Base-by-base conservation (phyloP, 352 stramenopile species). In the Peronosclerospora sorghi region DNA sequence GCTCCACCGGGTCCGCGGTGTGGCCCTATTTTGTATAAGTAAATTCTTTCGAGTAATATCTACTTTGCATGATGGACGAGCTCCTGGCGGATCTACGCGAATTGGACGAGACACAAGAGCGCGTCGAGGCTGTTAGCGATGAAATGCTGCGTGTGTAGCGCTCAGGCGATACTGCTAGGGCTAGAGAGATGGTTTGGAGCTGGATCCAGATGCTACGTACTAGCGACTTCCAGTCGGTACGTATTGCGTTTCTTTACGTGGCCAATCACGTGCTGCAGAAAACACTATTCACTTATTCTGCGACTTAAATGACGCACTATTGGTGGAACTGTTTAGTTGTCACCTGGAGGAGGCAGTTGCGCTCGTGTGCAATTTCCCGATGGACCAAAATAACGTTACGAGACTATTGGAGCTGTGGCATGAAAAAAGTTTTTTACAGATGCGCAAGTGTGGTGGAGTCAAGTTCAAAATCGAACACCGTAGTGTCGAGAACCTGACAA, bases 181-280 rank as follows among this genome's bases (percentile, higher is more conserved):
- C 62, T 17, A 32, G 40, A 7, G 59, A 72, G 34, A 83, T 90
- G 68, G 65, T 83, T 20, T 56, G 65, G 38, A 62, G 60, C 35
- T 90, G 74, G 78, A 78, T 86, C 29, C 45, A 65, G 32, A 69
- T 63, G 32, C 58, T 90, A 44, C 68, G 75, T 10, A 52, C 63
- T 26, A 84, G 70, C 53, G 78, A 87, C 54, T 78, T 86, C 48
- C 73, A 87, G 54, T 75, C 72, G 13, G 78, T 87, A 49, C 74
- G 78, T 45, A 65, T 90, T 24, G 74, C 78, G 8, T 90, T 83
- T 54, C 63, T 90, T 4, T 90, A 85, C 41, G 78, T 90, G 38
- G 74, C 78, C 44, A 90, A 90, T 45, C 78, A 90, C 55, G 78
- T 90, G 48, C 59, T 90, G 15, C 77, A 80, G 41, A 90, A 90